Base-by-base conservation (phyloP, 1,284 basidiomycete genomes). In the Exobasidium cylindrosporum region DNA sequence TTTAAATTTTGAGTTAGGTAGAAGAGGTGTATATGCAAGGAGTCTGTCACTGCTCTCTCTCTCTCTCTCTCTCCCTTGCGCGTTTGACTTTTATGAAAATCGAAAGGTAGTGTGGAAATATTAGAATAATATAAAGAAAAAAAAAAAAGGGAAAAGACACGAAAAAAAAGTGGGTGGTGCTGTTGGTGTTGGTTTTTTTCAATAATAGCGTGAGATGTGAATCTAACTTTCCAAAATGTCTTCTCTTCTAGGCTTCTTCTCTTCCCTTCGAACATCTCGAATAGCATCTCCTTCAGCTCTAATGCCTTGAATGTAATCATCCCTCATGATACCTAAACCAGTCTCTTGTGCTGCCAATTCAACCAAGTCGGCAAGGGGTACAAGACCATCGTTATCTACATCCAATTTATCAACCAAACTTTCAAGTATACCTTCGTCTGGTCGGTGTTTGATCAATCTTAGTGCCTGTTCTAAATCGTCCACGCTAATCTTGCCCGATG, bases 341-440 rank as follows among this genome's bases (percentile, higher is more conserved):
- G 62, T 68, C 66, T 81, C 79, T n/a, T 78, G 74, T 29, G 69
- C 72, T 7, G 78, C 81, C 13, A 82, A 68, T 60, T 76, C 76
- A 17, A 82, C 58, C 23, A 83, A 80, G 46, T 83, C 79, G 45
- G 81, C 76, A 14, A 80, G 45, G 6, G 79, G 79, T 63, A 97
- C 92, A 74, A 89, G 94, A 0, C 95, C 94, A 76, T 98, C 95
- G 81, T 92, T 88, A 82, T 98, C 95, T 3, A 91, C 89, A 79
- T 98, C 96, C 70, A 98, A 83, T 82, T 97, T 97, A 77, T 93
- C 88, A 62, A 95, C 88, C 45, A 98, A 87, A 54, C 86, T 87
- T 67, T 91, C 88, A 23, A 92, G 89, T n/a, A 91, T 87, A 66
- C 93, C 90, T 63, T 95, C 91, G 60, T 92, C 88, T 1, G 94